Conservation (phyloP, 192 early-diverging fungal genomes). For the Coemansia sp. region DNA sequence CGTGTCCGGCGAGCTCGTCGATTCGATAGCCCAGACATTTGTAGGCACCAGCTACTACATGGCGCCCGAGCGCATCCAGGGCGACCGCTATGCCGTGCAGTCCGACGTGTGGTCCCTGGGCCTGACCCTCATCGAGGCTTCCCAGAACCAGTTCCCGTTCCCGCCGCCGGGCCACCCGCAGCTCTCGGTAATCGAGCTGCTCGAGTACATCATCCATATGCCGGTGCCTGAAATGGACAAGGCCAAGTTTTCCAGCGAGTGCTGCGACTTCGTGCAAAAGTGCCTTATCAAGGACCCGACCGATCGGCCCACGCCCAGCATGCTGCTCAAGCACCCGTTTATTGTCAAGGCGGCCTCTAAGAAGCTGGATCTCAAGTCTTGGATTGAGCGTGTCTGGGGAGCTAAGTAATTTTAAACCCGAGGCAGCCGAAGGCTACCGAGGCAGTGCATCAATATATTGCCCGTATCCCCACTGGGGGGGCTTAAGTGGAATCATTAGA, state of each 20-base stretch:
- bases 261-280: conserved; percentile 48
- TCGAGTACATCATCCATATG: conserved; percentile 89
- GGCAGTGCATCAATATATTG: too few relatives aligned
- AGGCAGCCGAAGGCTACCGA: too few relatives aligned
- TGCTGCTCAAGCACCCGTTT: conserved; percentile 69
- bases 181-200: conserved; percentile 85
- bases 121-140: conserved; percentile 90
- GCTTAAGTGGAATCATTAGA: too few relatives aligned
- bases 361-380: conserved; percentile 64
- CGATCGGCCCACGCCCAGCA: conserved; percentile 62
- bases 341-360: conserved; percentile 60
- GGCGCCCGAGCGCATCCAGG: conserved; percentile 96
- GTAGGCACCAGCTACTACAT: conserved; percentile 96
- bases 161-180: conserved; percentile 74
- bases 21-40: conserved; percentile 91
- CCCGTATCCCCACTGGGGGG: too few relatives aligned
- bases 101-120: conserved; percentile 98
- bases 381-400: conserved; percentile 74
- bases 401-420: conserved; percentile 15
- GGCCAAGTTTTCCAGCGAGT: conserved; percentile 39
- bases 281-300: conserved; percentile 74
- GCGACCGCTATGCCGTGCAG: conserved; percentile 80
- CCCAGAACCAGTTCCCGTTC: conserved; percentile 89
- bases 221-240: conserved; percentile 76
- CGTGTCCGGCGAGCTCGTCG: conserved; percentile 85